Percentiles rank a stretch among this genome's conserved stretches.
Evolutionary conservation across 768 basidiomycete genomes (phyloP).

Genomic region (Suillus bovinus): DNA sequence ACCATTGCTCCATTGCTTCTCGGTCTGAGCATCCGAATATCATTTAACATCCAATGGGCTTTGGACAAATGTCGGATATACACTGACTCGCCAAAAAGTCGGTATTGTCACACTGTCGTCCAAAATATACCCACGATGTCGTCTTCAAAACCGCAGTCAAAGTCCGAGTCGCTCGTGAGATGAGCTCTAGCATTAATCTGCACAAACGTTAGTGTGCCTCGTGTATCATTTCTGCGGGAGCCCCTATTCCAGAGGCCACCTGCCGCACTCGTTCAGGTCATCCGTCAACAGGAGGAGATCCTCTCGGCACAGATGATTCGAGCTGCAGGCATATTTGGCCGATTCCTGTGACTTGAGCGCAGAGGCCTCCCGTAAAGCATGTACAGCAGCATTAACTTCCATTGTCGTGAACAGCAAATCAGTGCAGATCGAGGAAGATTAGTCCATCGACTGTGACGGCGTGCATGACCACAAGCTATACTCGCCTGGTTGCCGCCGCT

Average conservation of each 20-base stretch:
- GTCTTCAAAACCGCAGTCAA: not conserved
- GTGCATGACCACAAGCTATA: slow-evolving; percentile 1
- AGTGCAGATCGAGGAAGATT: not conserved
- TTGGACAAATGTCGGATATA: too few species aligned
- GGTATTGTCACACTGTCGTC: not conserved
- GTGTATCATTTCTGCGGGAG: slow-evolving; percentile 61
- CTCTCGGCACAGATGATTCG: slow-evolving; percentile 44
- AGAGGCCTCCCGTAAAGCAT: slow-evolving; percentile 58
- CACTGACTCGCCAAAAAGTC: not conserved
- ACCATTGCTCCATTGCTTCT: not conserved
- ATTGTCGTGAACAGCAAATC: slow-evolving; percentile 6
- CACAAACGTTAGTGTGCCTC: slow-evolving; percentile 43
- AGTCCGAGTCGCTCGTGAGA: too few species aligned
- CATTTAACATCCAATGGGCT: too few species aligned
- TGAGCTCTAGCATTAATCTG: not conserved
- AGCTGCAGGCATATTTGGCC: slow-evolving; percentile 32
- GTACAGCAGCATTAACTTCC: slow-evolving; percentile 31
- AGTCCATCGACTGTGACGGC: not conserved
- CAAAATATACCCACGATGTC: not conserved
- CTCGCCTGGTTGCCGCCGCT: not conserved
- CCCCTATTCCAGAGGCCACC: slow-evolving; percentile 63
- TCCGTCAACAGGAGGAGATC: slow-evolving; percentile 49
- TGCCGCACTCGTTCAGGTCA: slow-evolving; percentile 45
- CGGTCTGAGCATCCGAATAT: not conserved
- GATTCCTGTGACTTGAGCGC: not conserved